These are phyloP conservation scores for Sclerospora graminicola DNA, from an alignment of 352 stramenopile genomes.

Conservation along the genomic window DNA sequence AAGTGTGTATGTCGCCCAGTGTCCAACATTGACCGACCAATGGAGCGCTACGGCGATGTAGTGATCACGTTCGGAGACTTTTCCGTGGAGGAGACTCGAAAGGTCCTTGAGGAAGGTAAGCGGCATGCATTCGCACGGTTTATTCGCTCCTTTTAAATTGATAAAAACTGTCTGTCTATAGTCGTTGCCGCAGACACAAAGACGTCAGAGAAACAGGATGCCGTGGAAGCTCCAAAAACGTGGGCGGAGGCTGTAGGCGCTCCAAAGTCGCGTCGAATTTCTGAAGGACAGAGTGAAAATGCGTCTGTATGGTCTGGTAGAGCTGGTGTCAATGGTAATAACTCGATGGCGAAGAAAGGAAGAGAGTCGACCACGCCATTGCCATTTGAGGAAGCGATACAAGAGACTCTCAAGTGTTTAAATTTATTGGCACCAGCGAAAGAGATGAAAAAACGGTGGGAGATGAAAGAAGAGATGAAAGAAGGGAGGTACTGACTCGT, in stretches of 20 bases:
- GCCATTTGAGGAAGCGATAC: constrained; percentile 56
- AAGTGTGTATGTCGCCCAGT: too few species aligned
- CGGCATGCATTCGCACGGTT: too few species aligned
- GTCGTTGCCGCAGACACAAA: constrained; percentile 12
- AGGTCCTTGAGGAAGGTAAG: constrained; percentile 34
- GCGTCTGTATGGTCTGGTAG: constrained; percentile 7
- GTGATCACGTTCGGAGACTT: constrained; percentile 77
- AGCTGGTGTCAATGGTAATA: constrained; percentile 1
- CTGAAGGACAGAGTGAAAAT: constrained; percentile 20
- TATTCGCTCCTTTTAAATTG: too few species aligned
- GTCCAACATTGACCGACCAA: too few species aligned
- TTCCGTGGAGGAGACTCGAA: constrained; percentile 51
- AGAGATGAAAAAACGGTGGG: constrained; percentile 77
- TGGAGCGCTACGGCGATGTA: constrained; percentile 4
- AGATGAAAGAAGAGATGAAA: neutral
- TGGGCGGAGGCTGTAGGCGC: constrained; percentile 49
- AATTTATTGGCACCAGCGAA: constrained; percentile 50
- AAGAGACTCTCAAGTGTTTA: constrained; percentile 41
- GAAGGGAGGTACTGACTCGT: neutral
- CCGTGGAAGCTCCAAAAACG: constrained; percentile 28
- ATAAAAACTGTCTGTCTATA: neutral
- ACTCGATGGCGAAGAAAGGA: neutral
- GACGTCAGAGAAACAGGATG: constrained; percentile 1
- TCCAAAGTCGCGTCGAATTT: constrained; percentile 16
- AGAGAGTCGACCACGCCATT: constrained; percentile 13